Evolutionary conservation across 805 yeast species (phyloP).

Genomic region (Starmerella kuoi): DNA sequence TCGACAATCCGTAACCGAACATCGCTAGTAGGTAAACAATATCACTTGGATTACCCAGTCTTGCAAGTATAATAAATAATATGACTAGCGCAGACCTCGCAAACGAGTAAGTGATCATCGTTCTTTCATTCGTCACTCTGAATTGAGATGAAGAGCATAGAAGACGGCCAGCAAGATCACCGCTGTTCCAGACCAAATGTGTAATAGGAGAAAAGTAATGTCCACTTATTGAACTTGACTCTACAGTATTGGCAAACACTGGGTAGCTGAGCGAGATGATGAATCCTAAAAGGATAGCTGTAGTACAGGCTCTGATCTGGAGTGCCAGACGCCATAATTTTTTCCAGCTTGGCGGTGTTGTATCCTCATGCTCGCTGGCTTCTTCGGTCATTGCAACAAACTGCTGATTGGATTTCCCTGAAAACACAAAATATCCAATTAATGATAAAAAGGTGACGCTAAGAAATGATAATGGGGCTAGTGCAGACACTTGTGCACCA

Average conservation of each 20-base stretch:
- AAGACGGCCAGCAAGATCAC: conserved; percentile 72
- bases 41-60: conserved; percentile 32
- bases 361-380: conserved; percentile 1
- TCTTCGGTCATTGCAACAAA: conserved; percentile 16
- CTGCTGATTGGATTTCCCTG: conserved; percentile 7
- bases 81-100: conserved; percentile 51
- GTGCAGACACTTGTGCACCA: conserved; percentile 41
- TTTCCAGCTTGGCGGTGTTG: neutral
- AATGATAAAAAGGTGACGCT: conserved; percentile 17
- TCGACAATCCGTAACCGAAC: conserved; percentile 69
- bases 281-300: conserved; percentile 63
- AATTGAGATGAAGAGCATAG: conserved; percentile 39
- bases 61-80: conserved; percentile 55
- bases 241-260: conserved; percentile 67
- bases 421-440: conserved; percentile 9
- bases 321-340: conserved; percentile 2
- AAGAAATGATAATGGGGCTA: conserved; percentile 32
- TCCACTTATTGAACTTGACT: conserved; percentile 35
- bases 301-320: conserved; percentile 44
- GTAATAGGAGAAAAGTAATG: conserved; percentile 59
- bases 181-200: conserved; percentile 76
- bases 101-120: conserved; percentile 43
- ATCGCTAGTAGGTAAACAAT: conserved; percentile 53
- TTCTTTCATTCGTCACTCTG: conserved; percentile 35
- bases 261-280: conserved; percentile 71